A percentile compares a stretch with the other conserved stretches of the same genome.
Conservation (phyloP, 2,329 filamentous ascomycete genomes). For the Pseudodiploospora longispora region DNA sequence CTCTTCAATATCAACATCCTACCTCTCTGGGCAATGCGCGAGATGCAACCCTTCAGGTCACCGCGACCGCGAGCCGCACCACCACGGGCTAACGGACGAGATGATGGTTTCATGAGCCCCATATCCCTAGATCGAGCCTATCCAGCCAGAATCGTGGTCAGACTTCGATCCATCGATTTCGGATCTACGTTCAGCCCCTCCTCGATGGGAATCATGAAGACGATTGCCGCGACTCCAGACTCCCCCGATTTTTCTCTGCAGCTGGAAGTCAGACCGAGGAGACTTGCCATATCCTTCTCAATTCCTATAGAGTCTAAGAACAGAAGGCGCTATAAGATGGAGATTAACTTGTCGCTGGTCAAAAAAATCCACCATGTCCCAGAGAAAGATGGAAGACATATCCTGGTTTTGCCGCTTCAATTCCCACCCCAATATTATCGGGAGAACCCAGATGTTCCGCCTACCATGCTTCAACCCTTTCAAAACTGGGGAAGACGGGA, state of each 20-base stretch:
- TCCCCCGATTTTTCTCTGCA: slow-evolving; percentile 18
- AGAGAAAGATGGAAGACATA: slow-evolving; percentile 24
- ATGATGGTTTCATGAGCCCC: too few species aligned
- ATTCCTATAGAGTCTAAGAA: slow-evolving; percentile 10
- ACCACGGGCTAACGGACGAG: too few species aligned
- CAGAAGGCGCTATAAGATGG: not conserved
- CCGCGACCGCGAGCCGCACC: too few species aligned
- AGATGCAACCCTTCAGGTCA: too few species aligned
- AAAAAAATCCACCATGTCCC: slow-evolving; percentile 22
- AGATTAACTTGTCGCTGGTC: too few species aligned
- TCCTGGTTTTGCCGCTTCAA: slow-evolving; percentile 39
- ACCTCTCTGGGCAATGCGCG: too few species aligned
- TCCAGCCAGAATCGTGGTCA: slow-evolving; percentile 30
- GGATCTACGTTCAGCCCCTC: slow-evolving; percentile 48
- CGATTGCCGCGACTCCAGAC: slow-evolving; percentile 6
- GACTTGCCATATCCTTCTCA: slow-evolving; percentile 24
- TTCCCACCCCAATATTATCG: slow-evolving; percentile 42
- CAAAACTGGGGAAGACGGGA: slow-evolving; percentile 33
- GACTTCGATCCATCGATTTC: slow-evolving; percentile 46
- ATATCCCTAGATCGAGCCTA: slow-evolving; percentile 14
- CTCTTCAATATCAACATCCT: slow-evolving; percentile 13
- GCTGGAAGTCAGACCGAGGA: slow-evolving; percentile 21
- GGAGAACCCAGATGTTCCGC: slow-evolving; percentile 22
- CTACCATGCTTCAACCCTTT: slow-evolving; percentile 24
- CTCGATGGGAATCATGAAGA: slow-evolving; percentile 52